Evolutionary conservation across 805 yeast species (phyloP), one percentile per base, ranked within the genome.

Genomic region (Barnettozyma sp.): DNA sequence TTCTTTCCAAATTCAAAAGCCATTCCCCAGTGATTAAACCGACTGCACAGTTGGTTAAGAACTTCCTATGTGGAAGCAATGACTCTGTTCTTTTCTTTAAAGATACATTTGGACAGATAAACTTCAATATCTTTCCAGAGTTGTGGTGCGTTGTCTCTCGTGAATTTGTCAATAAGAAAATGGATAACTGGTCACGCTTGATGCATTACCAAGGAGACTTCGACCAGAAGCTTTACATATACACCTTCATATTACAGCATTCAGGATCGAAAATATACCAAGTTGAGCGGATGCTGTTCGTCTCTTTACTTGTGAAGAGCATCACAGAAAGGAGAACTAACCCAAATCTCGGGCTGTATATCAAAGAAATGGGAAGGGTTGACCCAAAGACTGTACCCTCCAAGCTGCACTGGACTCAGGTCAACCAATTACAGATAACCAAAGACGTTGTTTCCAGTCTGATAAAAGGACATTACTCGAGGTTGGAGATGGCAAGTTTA

Each of bases 131-230:
- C 4, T 42, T 33, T 21, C 54, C 54, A 3, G 44, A 43, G 4
- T 25, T 50, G 10, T 52, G 57, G 57, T 43, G 51, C 13, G 17
- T 31, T 13, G 21, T 51, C 7, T 40, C 43, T 13, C 46, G 48
- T 4, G 32, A 32, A 16, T 20, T 46, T 7, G 49, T 46, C 6
- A 24, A 35, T 8, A 19, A 31, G 15, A 48, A 46, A 1, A n/a
- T 44, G 13, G 52, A 41, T 5, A 46, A 41, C 22, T 52, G 57
- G 57, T 38, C 46, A 22, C 40, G 46, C 6, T 19, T 52, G 27
- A 44, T 52, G 9, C 43, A 41, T 9, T 41, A 43, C 20, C 44
- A 46, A 35, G 21, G 24, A 19, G 35, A 46, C 14, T 48, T 52
- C 32, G 41, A 40, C 3, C 52, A 52, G 34, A 54, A 50, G 19